These are phyloP conservation scores for Grammothele lineata DNA, from an alignment of 768 basidiomycete species.

Conservation along the genomic window DNA sequence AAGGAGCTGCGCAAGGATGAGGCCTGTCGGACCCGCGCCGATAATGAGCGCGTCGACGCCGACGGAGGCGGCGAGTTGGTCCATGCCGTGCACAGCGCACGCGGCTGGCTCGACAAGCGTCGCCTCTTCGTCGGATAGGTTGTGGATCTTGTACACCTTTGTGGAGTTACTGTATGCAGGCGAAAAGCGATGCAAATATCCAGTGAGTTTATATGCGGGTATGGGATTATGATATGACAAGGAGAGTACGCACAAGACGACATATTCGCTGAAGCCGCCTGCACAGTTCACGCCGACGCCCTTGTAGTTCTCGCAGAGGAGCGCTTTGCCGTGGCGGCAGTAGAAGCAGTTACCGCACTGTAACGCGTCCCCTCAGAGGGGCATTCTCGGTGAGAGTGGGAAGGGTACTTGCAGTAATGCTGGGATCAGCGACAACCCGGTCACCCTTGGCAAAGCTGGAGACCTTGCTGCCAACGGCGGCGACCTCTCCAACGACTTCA, in stretches of 20 bases:
- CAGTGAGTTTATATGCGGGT: too few relatives aligned
- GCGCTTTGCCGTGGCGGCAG: constrained; percentile 77
- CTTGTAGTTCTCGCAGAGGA: constrained; percentile 83
- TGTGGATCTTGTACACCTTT: constrained; percentile 85
- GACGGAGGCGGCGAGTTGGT: constrained; percentile 79
- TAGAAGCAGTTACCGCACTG: constrained; percentile 86
- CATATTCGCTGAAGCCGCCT: constrained; percentile 89
- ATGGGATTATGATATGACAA: not conserved
- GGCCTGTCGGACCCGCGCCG: constrained; percentile 90
- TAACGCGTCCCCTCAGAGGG: too few relatives aligned
- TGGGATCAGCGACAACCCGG: constrained; percentile 80
- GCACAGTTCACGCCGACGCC: constrained; percentile 77
- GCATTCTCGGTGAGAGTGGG: too few relatives aligned
- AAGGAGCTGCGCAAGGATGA: constrained; percentile 83
- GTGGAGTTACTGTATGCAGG: constrained; percentile 47
- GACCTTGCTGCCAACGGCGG: constrained; percentile 77
- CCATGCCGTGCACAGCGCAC: constrained; percentile 89
- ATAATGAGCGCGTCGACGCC: constrained; percentile 82
- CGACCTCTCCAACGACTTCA: constrained; percentile 69
- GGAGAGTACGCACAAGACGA: constrained; percentile 61
- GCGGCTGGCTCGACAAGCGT: constrained; percentile 88
- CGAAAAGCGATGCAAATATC: too few relatives aligned
- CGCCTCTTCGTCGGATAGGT: constrained; percentile 82
- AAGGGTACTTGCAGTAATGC: constrained; percentile 24
- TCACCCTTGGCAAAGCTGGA: constrained; percentile 74